These are phyloP conservation scores for Aspergillus versicolor DNA, from an alignment of 2,329 filamentous ascomycete genomes.

Conservation along the genomic window DNA sequence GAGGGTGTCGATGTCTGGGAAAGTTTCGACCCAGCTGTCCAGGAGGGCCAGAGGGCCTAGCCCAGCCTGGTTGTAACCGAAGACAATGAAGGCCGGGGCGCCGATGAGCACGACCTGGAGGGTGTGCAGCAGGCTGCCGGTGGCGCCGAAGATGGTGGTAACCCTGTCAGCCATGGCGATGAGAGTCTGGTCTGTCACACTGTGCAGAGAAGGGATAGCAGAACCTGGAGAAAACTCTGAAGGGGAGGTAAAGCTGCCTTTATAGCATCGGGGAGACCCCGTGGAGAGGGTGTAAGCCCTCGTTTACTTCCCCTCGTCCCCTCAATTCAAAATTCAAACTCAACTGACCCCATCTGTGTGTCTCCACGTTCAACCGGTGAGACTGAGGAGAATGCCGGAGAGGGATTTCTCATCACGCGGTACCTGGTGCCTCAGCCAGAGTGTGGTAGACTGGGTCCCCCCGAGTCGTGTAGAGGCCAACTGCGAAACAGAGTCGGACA, in stretches of 20 bases:
- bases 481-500: too few species aligned
- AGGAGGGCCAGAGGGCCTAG: slow-evolving; percentile 22
- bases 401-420: slow-evolving; percentile 4
- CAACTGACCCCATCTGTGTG: not conserved
- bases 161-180: not conserved
- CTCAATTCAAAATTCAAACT: not conserved
- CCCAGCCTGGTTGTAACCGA: slow-evolving; percentile 29
- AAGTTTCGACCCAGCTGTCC: slow-evolving; percentile 43
- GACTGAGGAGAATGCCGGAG: slow-evolving; percentile 3
- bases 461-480: too few species aligned
- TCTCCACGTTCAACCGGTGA: slow-evolving; percentile 6
- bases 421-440: not conserved
- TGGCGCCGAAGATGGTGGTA: slow-evolving; percentile 10
- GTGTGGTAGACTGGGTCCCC: not conserved
- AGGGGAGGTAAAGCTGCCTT: not conserved
- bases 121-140: slow-evolving; percentile 14
- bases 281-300: not conserved
- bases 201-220: not conserved
- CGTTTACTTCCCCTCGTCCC: not conserved
- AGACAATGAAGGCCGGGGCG: slow-evolving; percentile 25
- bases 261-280: not conserved
- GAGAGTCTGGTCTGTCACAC: too few species aligned
- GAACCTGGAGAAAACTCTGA: not conserved
- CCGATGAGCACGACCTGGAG: slow-evolving; percentile 24
- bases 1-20: slow-evolving; percentile 55